A percentile compares a stretch with the other conserved stretches of the same genome.
Conservation (phyloP, 2,329 filamentous ascomycete genomes). For the Achaetomium macrosporum region DNA sequence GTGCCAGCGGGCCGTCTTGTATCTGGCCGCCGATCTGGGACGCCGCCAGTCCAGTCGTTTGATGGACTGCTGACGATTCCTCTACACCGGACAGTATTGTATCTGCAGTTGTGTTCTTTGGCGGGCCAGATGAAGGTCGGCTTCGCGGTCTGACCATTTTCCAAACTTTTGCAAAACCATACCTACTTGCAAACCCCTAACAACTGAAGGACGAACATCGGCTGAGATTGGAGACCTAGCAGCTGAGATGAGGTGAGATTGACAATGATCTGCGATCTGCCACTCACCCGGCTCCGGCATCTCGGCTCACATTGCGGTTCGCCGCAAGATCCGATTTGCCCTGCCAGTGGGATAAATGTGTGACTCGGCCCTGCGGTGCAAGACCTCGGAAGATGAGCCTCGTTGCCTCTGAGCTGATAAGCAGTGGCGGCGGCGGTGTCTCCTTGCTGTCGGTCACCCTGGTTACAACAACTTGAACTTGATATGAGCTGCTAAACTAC, state of each 20-base stretch:
- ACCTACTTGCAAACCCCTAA: not conserved
- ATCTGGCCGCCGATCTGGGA: conserved; percentile 1
- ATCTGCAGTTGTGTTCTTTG: too few species aligned
- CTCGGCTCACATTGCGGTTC: not conserved
- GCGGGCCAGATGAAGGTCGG: too few species aligned
- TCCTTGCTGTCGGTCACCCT: too few species aligned
- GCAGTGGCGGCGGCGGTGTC: too few species aligned
- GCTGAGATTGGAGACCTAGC: not conserved
- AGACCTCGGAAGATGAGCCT: too few species aligned
- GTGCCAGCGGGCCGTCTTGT: not conserved
- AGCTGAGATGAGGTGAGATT: conserved; percentile 7
- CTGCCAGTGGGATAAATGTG: too few species aligned
- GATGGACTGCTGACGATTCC: not conserved
- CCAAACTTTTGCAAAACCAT: not conserved
- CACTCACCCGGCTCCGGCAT: not conserved
- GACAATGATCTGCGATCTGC: conserved; percentile 7
- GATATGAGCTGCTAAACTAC: too few species aligned
- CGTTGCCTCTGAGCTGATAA: too few species aligned
- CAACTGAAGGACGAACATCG: not conserved
- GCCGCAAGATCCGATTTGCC: not conserved
- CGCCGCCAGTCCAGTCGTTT: not conserved
- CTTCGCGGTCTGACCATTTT: not conserved
- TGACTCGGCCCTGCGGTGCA: too few species aligned
- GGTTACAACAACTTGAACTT: too few species aligned
- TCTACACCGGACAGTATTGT: not conserved